These are phyloP conservation scores for Cordyceps cicadae DNA, from an alignment of 2,329 filamentous ascomycete genomes.

Conservation along the genomic window DNA sequence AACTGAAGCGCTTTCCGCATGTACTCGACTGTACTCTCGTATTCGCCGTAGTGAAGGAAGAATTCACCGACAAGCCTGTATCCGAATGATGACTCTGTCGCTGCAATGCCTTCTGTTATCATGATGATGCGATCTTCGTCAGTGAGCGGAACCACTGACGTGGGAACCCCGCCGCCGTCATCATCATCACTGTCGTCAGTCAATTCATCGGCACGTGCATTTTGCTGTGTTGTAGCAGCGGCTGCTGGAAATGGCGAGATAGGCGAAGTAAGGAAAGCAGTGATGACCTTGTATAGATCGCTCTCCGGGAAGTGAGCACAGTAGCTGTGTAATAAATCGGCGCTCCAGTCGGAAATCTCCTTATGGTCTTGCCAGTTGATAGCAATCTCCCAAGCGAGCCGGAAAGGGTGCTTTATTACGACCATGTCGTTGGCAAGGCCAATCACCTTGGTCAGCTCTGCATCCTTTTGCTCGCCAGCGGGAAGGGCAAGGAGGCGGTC, in stretches of 20 bases:
- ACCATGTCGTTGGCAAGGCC: conserved; percentile 87
- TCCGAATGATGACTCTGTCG: conserved; percentile 65
- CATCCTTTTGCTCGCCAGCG: conserved; percentile 53
- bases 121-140: conserved; percentile 73
- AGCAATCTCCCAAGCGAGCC: conserved; percentile 82
- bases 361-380: conserved; percentile 83
- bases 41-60: conserved; percentile 76
- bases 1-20: conserved; percentile 65
- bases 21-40: conserved; percentile 71
- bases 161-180: conserved; percentile 48
- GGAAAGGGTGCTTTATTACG: conserved; percentile 85
- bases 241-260: conserved; percentile 68
- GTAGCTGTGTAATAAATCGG: conserved; percentile 69
- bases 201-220: conserved; percentile 21
- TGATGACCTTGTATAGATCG: conserved; percentile 73
- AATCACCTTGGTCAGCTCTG: conserved; percentile 64
- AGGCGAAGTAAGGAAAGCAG: conserved; percentile 72
- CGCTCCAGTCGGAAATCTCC: conserved; percentile 67
- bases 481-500: conserved; percentile 67
- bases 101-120: conserved; percentile 66
- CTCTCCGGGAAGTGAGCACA: conserved; percentile 75
- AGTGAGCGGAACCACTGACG: conserved; percentile 50
- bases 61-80: conserved; percentile 78
- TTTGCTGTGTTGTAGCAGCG: conserved; percentile 19
- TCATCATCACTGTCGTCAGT: conserved; percentile 52